Percentiles rank a stretch among this genome's conserved stretches.
Conservation (phyloP, 2,329 filamentous ascomycete species). For the Penicillium nordicum region DNA sequence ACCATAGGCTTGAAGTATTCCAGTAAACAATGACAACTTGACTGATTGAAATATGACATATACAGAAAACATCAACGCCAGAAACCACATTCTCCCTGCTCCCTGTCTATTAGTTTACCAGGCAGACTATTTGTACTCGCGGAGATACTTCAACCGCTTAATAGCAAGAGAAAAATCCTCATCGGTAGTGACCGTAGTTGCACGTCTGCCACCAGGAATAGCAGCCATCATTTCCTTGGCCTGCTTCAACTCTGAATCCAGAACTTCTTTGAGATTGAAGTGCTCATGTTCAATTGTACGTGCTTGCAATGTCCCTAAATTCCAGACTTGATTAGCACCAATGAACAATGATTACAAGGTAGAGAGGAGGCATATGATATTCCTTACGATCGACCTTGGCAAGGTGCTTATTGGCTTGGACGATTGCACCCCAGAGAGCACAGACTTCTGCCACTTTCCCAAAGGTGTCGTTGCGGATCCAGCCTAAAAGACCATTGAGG, state of each 20-base stretch:
- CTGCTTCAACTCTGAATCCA: conserved; percentile 1
- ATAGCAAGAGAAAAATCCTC: conserved; percentile 3
- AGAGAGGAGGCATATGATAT: not conserved
- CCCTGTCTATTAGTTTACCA: not conserved
- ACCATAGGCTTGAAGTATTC: not conserved
- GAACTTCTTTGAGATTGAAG: not conserved
- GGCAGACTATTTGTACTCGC: not conserved
- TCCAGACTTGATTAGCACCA: not conserved
- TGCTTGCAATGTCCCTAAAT: not conserved
- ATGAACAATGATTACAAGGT: not conserved
- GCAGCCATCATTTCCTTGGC: not conserved
- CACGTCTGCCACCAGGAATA: conserved; percentile 2
- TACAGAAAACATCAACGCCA: not conserved
- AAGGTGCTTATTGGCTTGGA: conserved; percentile 2
- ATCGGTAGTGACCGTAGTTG: not conserved
- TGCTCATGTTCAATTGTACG: not conserved
- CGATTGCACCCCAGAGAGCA: conserved; percentile 6
- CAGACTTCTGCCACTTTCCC: conserved; percentile 4
- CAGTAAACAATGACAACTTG: not conserved
- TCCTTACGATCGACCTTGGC: conserved; percentile 1
- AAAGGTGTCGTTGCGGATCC: conserved; percentile 9
- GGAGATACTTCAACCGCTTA: conserved; percentile 5
- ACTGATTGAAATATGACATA: not conserved
- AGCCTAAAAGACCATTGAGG: conserved; percentile 3
- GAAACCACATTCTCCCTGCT: not conserved